Evolutionary conservation across 2,329 filamentous ascomycete genomes (phyloP).

Genomic region (Beauveria caledonica): DNA sequence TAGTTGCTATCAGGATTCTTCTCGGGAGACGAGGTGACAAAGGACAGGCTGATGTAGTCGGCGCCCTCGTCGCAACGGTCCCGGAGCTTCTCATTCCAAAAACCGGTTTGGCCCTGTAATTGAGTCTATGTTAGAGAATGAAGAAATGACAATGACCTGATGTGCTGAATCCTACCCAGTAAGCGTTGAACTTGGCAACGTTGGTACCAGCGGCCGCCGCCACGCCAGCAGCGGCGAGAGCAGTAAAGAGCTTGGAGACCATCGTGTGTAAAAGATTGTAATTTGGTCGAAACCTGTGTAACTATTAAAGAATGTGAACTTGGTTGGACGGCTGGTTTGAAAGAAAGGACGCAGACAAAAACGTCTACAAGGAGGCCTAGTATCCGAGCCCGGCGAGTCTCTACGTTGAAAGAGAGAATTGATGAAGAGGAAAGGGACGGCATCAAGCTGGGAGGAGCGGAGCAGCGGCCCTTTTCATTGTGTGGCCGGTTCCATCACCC

Average conservation of each 20-base stretch:
- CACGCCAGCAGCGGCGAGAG: conserved; percentile 18
- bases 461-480: conserved; percentile 2
- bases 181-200: conserved; percentile 25
- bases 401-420: conserved; percentile 19
- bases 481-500: neutral
- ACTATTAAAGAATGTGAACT: conserved; percentile 22
- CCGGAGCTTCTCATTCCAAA: conserved; percentile 21
- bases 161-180: conserved; percentile 27
- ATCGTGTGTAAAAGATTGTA: conserved; percentile 23
- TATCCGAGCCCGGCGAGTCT: conserved; percentile 22
- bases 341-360: conserved; percentile 33
- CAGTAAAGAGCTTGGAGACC: conserved; percentile 15
- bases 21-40: conserved; percentile 31
- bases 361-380: conserved; percentile 25
- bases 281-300: conserved; percentile 24
- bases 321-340: conserved; percentile 20
- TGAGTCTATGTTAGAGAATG: neutral
- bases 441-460: conserved; percentile 2
- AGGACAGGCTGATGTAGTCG: conserved; percentile 30
- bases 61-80: conserved; percentile 29
- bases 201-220: conserved; percentile 18
- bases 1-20: conserved; percentile 22
- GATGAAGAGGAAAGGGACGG: conserved; percentile 14
- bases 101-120: conserved; percentile 27
- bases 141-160: neutral